Evolutionary conservation across 306 rosid species (phyloP).

Genomic region (Castanea sativa): DNA sequence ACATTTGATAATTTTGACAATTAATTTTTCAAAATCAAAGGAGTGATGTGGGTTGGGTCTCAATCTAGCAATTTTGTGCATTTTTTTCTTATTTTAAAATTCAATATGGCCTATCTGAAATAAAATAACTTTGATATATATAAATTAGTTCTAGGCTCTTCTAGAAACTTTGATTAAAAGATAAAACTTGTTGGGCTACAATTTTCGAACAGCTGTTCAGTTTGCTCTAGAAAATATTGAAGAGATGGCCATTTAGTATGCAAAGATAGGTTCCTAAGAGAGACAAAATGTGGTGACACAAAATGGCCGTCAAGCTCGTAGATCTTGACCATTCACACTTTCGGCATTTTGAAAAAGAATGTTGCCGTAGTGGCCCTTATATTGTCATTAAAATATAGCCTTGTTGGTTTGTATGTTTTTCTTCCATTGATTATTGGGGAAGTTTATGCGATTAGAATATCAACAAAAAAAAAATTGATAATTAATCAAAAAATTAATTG

Average conservation of each 20-base stretch:
- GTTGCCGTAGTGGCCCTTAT: not conserved
- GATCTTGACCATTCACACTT: not conserved
- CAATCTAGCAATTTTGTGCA: not conserved
- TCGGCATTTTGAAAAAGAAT: not conserved
- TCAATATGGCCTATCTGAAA: not conserved
- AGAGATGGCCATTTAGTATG: too few relatives aligned
- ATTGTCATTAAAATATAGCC: too few relatives aligned
- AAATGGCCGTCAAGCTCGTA: not conserved
- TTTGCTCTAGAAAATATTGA: too few relatives aligned
- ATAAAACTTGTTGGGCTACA: not conserved
- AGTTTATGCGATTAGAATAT: too few relatives aligned
- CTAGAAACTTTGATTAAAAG: not conserved
- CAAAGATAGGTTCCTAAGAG: not conserved
- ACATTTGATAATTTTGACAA: not conserved
- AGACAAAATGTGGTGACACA: not conserved
- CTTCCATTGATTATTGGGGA: too few relatives aligned
- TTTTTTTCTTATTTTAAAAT: not conserved
- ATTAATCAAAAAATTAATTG: too few relatives aligned
- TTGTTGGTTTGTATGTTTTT: too few relatives aligned
- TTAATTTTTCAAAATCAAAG: not conserved
- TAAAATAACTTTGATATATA: not conserved
- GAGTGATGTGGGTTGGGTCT: not conserved
- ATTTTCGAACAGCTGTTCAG: not conserved
- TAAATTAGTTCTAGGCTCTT: not conserved
- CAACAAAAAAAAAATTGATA: too few relatives aligned